A percentile compares a stretch with the other conserved stretches of the same genome.
These are phyloP conservation scores for Bipolaris gigantea DNA, from an alignment of 2,329 filamentous ascomycete species.

Conservation along the genomic window DNA sequence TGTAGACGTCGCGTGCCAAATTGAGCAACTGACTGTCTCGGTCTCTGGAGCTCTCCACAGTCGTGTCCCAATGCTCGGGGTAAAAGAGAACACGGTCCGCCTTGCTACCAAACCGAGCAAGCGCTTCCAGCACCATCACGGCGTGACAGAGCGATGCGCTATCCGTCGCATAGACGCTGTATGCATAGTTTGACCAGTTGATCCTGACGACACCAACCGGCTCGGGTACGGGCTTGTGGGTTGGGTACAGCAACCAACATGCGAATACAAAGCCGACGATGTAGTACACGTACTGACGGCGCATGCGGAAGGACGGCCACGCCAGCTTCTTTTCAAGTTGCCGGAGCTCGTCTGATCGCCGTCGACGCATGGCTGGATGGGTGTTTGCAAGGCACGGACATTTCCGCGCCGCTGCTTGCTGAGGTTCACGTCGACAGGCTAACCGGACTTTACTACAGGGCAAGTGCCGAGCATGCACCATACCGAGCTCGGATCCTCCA, in stretches of 20 bases:
- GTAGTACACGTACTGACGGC: conserved; percentile 36
- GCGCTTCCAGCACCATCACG: conserved; percentile 50
- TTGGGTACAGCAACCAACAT: conserved; percentile 34
- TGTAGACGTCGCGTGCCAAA: conserved; percentile 54
- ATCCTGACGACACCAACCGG: conserved; percentile 20
- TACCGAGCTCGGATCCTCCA: background rate
- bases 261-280: conserved; percentile 30
- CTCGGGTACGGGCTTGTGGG: conserved; percentile 7
- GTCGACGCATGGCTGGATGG: conserved; percentile 36
- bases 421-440: background rate
- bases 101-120: conserved; percentile 47
- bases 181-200: conserved; percentile 48
- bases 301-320: conserved; percentile 23
- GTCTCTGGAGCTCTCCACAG: conserved; percentile 31
- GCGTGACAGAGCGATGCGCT: conserved; percentile 49
- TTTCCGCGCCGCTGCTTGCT: conserved; percentile 4
- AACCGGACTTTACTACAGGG: conserved; percentile 2
- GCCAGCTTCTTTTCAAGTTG: conserved; percentile 27
- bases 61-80: conserved; percentile 45
- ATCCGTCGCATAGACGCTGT: conserved; percentile 50
- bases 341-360: conserved; percentile 42
- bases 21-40: conserved; percentile 52
- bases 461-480: background rate
- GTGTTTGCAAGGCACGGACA: conserved; percentile 7
- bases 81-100: conserved; percentile 53